Evolutionary conservation across 129 eudicot genomes (phyloP), one percentile per base, ranked within the genome.

Genomic region (Gnaphalium uliginosum): DNA sequence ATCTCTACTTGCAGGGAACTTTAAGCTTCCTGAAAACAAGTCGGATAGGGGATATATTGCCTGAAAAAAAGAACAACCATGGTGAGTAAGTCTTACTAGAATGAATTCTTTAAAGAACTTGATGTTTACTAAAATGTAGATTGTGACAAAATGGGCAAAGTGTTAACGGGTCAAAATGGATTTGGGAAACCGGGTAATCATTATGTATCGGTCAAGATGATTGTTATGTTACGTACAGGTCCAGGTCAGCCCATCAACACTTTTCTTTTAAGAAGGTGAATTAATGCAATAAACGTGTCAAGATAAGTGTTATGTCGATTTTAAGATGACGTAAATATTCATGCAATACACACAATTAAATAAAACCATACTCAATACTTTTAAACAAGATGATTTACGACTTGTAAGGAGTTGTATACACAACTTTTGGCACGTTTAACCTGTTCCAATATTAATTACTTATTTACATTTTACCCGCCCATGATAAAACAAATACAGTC

Each of bases 21-120:
- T 95, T 77, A 95, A 50, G 88, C 96, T 87, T 80, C 92, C 65
- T 33, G 99, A 95, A 77, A 95, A 89, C 82, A 95, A 78, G 58
- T 68, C 73, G 60, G 90, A 82, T 72, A 95, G 73, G 10, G 99
- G 99, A 73, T 82, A 91, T 67, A 87, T 83, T 73, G 84, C 96
- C 96, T 95, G 88, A 82, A 27, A 85, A 30, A 76, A 80, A 66
- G 17, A 58, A 61, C 57, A 66, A 43, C 21, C 65, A 30, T 10
- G 35, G 76, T 81, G 25, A 75, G 48, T 51, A 68, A 23, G 48
- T 24, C 7, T 29, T 39, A 18, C 33, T 57, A 21, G 37, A 33
- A 29, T 19, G 67, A 51, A 71, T 8, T 8, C 22, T n/a, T 5
- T 18, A 5, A n/a, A 54, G 10, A n/a, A 43, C 11, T 43, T 43